These are phyloP conservation scores for Debaryomyces robertsiae DNA, from an alignment of 1,139 yeast genomes.

Conservation along the genomic window DNA sequence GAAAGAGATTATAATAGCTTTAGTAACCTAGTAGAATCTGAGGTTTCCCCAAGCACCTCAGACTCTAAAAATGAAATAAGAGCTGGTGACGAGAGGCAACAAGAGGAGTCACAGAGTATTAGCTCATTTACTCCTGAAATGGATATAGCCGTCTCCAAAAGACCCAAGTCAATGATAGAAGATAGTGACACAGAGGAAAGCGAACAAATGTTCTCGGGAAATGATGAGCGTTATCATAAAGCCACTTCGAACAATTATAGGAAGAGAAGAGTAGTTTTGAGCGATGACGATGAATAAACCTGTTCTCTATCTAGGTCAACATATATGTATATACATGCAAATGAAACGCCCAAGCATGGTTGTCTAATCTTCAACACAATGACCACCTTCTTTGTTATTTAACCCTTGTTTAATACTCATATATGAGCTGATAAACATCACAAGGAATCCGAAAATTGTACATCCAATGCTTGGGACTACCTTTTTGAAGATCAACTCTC, in stretches of 20 bases:
- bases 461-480: slow-evolving; percentile 61
- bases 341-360: too few relatives aligned
- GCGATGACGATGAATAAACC: slow-evolving; percentile 32
- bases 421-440: slow-evolving; percentile 76
- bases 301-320: background rate
- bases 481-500: slow-evolving; percentile 31
- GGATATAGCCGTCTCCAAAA: background rate
- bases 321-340: too few relatives aligned
- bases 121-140: slow-evolving; percentile 6
- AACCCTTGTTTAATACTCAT: slow-evolving; percentile 66
- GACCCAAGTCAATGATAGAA: slow-evolving; percentile 2
- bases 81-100: background rate
- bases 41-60: too few relatives aligned
- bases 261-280: slow-evolving; percentile 21
- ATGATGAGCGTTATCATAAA: slow-evolving; percentile 7
- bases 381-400: slow-evolving; percentile 28
- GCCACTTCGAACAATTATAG: slow-evolving; percentile 14
- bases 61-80: slow-evolving; percentile 1
- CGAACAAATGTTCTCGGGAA: slow-evolving; percentile 4
- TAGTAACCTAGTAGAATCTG: too few relatives aligned
- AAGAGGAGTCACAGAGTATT: slow-evolving; percentile 2
- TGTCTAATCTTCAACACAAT: slow-evolving; percentile 40
- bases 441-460: slow-evolving; percentile 68
- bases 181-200: slow-evolving; percentile 11
- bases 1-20: background rate